Evolutionary conservation across 805 yeast genomes (phyloP).

Genomic region (Wickerhamomyces silvicola): DNA sequence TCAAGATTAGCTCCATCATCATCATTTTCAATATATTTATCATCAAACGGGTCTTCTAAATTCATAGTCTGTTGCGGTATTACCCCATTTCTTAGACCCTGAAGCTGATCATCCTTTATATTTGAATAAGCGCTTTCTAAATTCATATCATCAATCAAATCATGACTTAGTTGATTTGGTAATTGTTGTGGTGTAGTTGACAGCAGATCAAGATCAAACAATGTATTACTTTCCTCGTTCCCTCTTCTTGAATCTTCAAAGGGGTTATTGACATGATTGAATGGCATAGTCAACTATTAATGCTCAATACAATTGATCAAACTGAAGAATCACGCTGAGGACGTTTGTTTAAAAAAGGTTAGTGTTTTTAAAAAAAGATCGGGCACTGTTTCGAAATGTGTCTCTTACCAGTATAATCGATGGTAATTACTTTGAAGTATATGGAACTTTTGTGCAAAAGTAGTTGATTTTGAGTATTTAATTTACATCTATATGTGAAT

Average conservation of each 20-base stretch:
- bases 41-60: slow-evolving; percentile 26
- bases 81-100: slow-evolving; percentile 19
- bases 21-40: slow-evolving; percentile 32
- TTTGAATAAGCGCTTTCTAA: slow-evolving; percentile 12
- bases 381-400: not conserved
- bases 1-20: slow-evolving; percentile 15
- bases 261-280: not conserved
- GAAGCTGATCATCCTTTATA: slow-evolving; percentile 10
- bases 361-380: not conserved
- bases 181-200: slow-evolving; percentile 10
- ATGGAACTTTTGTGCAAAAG: no score
- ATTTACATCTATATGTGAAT: no score
- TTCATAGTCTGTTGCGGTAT: slow-evolving; percentile 29
- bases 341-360: not conserved
- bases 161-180: slow-evolving; percentile 2
- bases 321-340: no score
- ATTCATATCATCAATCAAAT: slow-evolving; percentile 11
- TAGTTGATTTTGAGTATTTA: no score
- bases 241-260: not conserved
- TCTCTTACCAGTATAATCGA: no score
- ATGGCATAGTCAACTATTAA: no score
- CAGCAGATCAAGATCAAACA: slow-evolving; percentile 35
- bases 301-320: no score
- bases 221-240: slow-evolving; percentile 21
- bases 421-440: no score